phyloP scores from a whole-genome alignment of 257 asterid genomes.

The Lycium barbarum region DNA sequence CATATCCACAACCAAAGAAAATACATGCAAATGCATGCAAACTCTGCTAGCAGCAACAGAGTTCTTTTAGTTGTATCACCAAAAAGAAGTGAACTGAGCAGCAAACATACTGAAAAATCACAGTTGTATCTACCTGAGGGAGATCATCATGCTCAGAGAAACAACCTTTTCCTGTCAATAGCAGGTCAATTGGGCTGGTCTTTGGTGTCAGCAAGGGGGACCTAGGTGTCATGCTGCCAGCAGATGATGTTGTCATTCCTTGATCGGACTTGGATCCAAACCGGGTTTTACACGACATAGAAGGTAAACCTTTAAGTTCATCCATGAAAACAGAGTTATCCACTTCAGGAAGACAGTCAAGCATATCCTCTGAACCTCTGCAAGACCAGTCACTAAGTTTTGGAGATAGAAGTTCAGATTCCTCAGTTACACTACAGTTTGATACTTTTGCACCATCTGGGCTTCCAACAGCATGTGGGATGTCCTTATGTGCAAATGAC shows the following conservation, averaged over 20 bases:
- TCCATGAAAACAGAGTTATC: slow-evolving; percentile 75
- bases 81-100: slow-evolving; percentile 7
- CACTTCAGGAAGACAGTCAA: slow-evolving; percentile 83
- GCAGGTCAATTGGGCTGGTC: slow-evolving; percentile 81
- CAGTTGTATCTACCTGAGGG: slow-evolving; percentile 77
- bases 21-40: slow-evolving; percentile 20
- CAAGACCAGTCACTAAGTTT: slow-evolving; percentile 95
- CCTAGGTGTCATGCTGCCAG: slow-evolving; percentile 98
- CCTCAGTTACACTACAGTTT: slow-evolving; percentile 82
- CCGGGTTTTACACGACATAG: slow-evolving; percentile 91
- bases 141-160: slow-evolving; percentile 92
- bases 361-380: slow-evolving; percentile 99
- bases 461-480: slow-evolving; percentile 68
- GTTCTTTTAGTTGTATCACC: neutral
- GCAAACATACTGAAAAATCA: slow-evolving; percentile 26
- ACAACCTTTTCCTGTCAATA: slow-evolving; percentile 89
- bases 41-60: slow-evolving; percentile 10
- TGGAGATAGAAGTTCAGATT: slow-evolving; percentile 87
- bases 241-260: slow-evolving; percentile 98
- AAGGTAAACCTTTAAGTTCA: slow-evolving; percentile 81
- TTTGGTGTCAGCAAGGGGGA: slow-evolving; percentile 94
- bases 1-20: slow-evolving; percentile 17
- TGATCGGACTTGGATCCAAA: slow-evolving; percentile 98
- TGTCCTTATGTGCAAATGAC: slow-evolving; percentile 75
- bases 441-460: slow-evolving; percentile 85